These are phyloP conservation scores for Trematosphaeria pertusa DNA, from an alignment of 2,329 filamentous ascomycete genomes.

Conservation along the genomic window DNA sequence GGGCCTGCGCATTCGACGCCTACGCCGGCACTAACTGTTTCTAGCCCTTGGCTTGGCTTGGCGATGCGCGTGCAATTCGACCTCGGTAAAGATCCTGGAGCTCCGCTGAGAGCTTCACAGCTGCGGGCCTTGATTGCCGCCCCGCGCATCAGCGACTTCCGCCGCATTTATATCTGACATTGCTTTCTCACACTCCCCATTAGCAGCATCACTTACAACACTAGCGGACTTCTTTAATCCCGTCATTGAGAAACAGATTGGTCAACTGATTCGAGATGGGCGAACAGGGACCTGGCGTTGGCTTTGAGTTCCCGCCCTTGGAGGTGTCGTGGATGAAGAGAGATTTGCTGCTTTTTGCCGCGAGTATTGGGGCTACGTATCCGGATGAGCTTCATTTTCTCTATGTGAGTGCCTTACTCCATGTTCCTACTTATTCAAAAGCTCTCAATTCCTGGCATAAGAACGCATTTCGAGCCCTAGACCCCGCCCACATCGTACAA, in stretches of 20 bases:
- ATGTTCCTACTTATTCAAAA: background rate
- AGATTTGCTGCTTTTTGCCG: conserved; percentile 87
- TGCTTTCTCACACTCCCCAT: too few species aligned
- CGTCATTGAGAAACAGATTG: too few species aligned
- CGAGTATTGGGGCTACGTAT: conserved; percentile 79
- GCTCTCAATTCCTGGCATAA: too few species aligned
- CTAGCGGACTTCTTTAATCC: too few species aligned
- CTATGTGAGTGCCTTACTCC: conserved; percentile 66
- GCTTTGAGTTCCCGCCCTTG: conserved; percentile 79
- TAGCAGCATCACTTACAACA: too few species aligned
- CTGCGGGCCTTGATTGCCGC: conserved; percentile 30
- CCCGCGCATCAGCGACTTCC: conserved; percentile 29
- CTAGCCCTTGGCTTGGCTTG: conserved; percentile 14
- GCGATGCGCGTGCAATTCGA: conserved; percentile 29
- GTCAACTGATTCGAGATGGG: conserved; percentile 36
- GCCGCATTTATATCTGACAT: conserved; percentile 10
- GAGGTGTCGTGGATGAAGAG: conserved; percentile 87
- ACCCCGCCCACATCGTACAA: too few species aligned
- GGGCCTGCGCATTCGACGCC: background rate
- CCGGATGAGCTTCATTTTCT: conserved; percentile 92
- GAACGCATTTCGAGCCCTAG: too few species aligned
- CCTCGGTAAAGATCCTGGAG: conserved; percentile 40
- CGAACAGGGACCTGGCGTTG: conserved; percentile 60
- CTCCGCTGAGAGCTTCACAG: conserved; percentile 31
- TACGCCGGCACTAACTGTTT: conserved; percentile 3